These are phyloP conservation scores for Fulvia fulva DNA, from an alignment of 2,329 filamentous ascomycete genomes.

Conservation along the genomic window DNA sequence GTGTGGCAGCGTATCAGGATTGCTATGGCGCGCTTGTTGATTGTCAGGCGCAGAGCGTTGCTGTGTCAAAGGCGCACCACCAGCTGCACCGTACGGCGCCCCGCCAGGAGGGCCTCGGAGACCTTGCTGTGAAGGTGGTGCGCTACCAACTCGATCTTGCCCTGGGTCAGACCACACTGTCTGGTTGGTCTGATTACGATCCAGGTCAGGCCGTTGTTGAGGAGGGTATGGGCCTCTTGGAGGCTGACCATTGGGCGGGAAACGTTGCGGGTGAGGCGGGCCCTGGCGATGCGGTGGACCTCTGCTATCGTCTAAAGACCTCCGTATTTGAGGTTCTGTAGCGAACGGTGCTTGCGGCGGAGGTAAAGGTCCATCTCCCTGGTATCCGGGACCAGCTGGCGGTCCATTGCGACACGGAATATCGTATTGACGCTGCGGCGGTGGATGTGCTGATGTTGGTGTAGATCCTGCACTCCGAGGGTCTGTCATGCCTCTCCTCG, in stretches of 20 bases:
- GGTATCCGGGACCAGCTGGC: conserved; percentile 12
- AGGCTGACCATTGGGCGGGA: conserved; percentile 8
- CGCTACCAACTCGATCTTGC: conserved; percentile 20
- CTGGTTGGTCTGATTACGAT: conserved; percentile 19
- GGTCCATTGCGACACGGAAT: conserved; percentile 9
- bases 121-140: conserved; percentile 22
- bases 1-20: conserved; percentile 53
- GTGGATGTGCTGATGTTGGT: conserved; percentile 6
- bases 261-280: conserved; percentile 22
- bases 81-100: background rate
- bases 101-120: conserved; percentile 24
- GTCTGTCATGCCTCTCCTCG: conserved; percentile 13
- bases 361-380: conserved; percentile 14
- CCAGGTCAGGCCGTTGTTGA: conserved; percentile 18
- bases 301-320: conserved; percentile 29
- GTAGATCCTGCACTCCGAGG: conserved; percentile 6
- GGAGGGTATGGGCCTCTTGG: conserved; percentile 11
- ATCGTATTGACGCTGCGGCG: conserved; percentile 8
- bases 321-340: conserved; percentile 18
- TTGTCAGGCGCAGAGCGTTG: conserved; percentile 21
- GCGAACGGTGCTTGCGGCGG: conserved; percentile 26
- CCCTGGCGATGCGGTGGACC: conserved; percentile 26
- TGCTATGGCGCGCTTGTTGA: conserved; percentile 28
- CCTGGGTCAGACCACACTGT: conserved; percentile 26
- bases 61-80: conserved; percentile 26